Evolutionary conservation across 2,329 filamentous ascomycete species (phyloP), one percentile per base, ranked within the genome.

Genomic region (Botrytis cinerea): DNA sequence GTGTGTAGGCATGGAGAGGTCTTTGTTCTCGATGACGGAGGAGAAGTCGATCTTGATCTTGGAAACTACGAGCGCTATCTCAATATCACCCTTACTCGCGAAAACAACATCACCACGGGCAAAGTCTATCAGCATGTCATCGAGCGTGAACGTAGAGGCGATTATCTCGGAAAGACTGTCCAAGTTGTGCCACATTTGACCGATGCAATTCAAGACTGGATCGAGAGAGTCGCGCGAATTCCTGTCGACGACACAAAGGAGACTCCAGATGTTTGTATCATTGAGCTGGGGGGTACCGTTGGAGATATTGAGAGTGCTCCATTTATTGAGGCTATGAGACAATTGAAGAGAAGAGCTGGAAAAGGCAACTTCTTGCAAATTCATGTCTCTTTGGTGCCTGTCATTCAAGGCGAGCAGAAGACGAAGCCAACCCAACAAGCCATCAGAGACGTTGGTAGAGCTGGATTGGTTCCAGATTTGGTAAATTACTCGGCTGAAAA

Each of bases 51-150:
- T 80, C 87, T 93, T 74, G 91, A 93, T 81, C 85, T 93, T 48
- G 91, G 91, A 76, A 93, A 93, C 82, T 93, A 93, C 83, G 91
- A 93, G 82, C 88, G 91, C 61, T 97, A 97, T 81, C 90, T 97
- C 71, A 91, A 91, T 79, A 91, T 95, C 77, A 92, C 91, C 71
- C 87, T 98, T 75, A 93, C 90, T 22, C 87, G 91, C 75, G 94
- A 97, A 78, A 94, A 95, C 86, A 98, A 98, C 83, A 97, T 99
- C 83, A 99, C 96, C 5, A 97, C 95, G 9, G 96, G 96, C 81
- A 98, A 98, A 86, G 94, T 98, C 78, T 98, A 98, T 84, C 88
- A 93, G 80, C 90, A 92, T 79, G 95, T 98, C 71, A 94, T 97
- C 79, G 89, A 94, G 80, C 90, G 89, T 74, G 88, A 89, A 80